phyloP scores from a whole-genome alignment of 2,329 filamentous ascomycete species.

The Claviceps sp. region DNA sequence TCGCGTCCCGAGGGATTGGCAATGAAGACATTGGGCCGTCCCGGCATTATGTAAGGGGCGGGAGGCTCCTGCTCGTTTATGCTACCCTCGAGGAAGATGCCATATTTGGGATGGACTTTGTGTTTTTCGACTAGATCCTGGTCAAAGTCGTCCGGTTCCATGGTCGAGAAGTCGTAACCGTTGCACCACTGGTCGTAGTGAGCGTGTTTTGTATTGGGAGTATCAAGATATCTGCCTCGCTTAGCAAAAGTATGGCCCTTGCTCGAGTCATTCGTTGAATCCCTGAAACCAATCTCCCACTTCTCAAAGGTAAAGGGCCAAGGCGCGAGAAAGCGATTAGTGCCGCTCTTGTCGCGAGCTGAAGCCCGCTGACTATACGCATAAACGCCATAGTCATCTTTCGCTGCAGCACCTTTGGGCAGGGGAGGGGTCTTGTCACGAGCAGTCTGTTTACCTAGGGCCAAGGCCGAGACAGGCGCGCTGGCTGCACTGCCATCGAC shows the following conservation, averaged over 20 bases:
- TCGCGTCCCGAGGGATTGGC: slow-evolving; percentile 32
- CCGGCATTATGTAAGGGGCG: slow-evolving; percentile 27
- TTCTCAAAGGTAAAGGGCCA: slow-evolving; percentile 33
- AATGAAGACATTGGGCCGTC: slow-evolving; percentile 35
- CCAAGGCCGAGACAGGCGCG: slow-evolving; percentile 10
- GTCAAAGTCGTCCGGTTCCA: slow-evolving; percentile 37
- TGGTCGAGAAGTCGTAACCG: slow-evolving; percentile 37
- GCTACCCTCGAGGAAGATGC: slow-evolving; percentile 36
- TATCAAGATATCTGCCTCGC: slow-evolving; percentile 39
- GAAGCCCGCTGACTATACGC: slow-evolving; percentile 27
- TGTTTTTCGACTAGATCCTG: slow-evolving; percentile 34
- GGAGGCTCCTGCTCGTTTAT: slow-evolving; percentile 30
- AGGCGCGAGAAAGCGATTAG: slow-evolving; percentile 39
- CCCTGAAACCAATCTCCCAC: slow-evolving; percentile 45
- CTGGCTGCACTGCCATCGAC: slow-evolving; percentile 15
- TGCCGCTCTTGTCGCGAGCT: slow-evolving; percentile 28
- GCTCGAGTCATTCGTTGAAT: slow-evolving; percentile 41
- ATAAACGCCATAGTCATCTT: slow-evolving; percentile 40
- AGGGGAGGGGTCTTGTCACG: slow-evolving; percentile 25
- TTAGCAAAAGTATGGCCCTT: slow-evolving; percentile 39
- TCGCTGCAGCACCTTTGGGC: slow-evolving; percentile 27
- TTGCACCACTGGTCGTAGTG: slow-evolving; percentile 41
- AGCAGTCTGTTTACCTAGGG: slow-evolving; percentile 17
- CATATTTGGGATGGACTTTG: slow-evolving; percentile 38
- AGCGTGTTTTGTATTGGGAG: slow-evolving; percentile 38